Percentiles rank a stretch among this genome's conserved stretches.
phyloP scores from a whole-genome alignment of 1,139 yeast genomes.

The Kluyveromyces marxianus region DNA sequence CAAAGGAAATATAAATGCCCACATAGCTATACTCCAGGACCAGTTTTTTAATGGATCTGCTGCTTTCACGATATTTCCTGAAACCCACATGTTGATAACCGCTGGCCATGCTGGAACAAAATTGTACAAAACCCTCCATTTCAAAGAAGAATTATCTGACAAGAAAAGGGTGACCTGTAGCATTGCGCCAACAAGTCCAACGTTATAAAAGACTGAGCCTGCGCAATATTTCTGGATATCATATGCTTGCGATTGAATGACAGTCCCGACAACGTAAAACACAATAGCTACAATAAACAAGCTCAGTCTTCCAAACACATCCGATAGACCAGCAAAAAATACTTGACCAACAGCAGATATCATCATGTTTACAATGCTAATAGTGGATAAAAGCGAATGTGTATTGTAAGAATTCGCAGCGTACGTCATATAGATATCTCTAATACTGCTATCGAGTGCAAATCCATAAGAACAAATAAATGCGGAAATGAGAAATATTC shows the following conservation, averaged over 20 bases:
- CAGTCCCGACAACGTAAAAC: conserved; percentile 59
- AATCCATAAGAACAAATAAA: conserved; percentile 58
- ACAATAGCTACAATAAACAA: conserved; percentile 45
- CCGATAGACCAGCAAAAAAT: conserved; percentile 57
- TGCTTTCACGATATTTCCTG: conserved; percentile 44
- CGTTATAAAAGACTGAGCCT: conserved; percentile 59
- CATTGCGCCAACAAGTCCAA: conserved; percentile 53
- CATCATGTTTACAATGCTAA: conserved; percentile 47
- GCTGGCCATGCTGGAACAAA: conserved; percentile 60
- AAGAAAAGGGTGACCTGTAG: conserved; percentile 42
- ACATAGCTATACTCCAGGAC: conserved; percentile 68
- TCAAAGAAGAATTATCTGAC: conserved; percentile 57
- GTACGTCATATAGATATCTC: conserved; percentile 40
- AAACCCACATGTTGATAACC: conserved; percentile 65
- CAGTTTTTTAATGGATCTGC: conserved; percentile 37
- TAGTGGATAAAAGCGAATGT: conserved; percentile 56
- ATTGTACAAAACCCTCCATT: conserved; percentile 57
- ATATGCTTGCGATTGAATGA: conserved; percentile 55
- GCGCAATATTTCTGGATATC: conserved; percentile 58
- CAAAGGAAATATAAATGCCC: conserved; percentile 61
- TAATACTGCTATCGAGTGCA: conserved; percentile 53
- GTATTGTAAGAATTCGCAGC: conserved; percentile 47
- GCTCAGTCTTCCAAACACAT: conserved; percentile 58
- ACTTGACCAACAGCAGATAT: conserved; percentile 57
- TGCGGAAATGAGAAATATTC: conserved; percentile 35